Base-by-base conservation (phyloP, 495 filamentous ascomycete species). In the Aspergillus wentii region DNA sequence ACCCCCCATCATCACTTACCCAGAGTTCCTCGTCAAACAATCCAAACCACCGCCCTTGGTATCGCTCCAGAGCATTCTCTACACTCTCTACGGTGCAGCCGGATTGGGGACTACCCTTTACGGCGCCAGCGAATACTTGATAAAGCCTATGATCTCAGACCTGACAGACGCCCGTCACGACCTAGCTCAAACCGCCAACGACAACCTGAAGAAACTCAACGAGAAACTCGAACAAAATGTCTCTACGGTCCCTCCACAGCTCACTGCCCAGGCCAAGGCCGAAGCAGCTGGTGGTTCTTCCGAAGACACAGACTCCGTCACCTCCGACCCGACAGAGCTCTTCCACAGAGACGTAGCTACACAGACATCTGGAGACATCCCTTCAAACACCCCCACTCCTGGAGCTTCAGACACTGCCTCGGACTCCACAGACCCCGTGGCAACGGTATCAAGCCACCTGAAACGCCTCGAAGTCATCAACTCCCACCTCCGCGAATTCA, bases 1-100 rank as follows among this genome's bases (percentile, higher is more conserved):
- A 15, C 76, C 88, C 16, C 94, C 91, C n/a, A 89, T 98, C 48
- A 84, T 97, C 52, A 98, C 92, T 17, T 97, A 96, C 64, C 92
- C 92, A 32, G 92, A 98, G 61, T 96, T 95, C 64, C 80, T 97
- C 47, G 49, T 74, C 35, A 63, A 79, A 31, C 56, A 74, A 8
- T 48, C 63, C 34, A 86, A 84, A 20, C 79, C 87, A 6, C 78
- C 82, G 1, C 89, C 92, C 0, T 67, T 97, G 2, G 74, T 97
- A 21, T 92, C 88, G 11, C 75, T 82, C 41, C 67, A 71, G 26
- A 78, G 81, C 27, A 71, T 96, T 23, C 68, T 90, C 33, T 85
- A 80, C 57, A 83, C 88, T 9, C 66, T 91, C 47, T 89, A 95
- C 62, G 69, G 83, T 46, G 80, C 86, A 9, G 76, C 76, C 9